phyloP scores from a whole-genome alignment of 179 eudicot species.

The Vitellaria paradoxa region DNA sequence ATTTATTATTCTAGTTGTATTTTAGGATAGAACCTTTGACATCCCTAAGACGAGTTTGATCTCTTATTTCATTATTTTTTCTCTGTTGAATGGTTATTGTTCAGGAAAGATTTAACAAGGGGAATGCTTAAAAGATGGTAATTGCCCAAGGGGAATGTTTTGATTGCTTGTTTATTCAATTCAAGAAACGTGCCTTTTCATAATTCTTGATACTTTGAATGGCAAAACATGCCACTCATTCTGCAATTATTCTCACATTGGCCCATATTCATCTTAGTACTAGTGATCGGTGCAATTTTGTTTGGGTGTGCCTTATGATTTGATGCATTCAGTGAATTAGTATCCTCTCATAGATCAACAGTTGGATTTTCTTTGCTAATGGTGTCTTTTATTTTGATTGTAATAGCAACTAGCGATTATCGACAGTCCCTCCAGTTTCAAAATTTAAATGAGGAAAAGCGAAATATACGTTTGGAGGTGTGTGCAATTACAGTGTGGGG shows the following conservation, averaged over 20 bases:
- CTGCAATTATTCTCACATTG: no score
- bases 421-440: constrained; percentile 91
- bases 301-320: not conserved
- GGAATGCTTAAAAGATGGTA: not conserved
- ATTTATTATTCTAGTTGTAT: no score
- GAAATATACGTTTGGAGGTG: constrained; percentile 81
- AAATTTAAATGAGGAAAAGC: constrained; percentile 74
- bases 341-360: not conserved
- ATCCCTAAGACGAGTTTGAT: not conserved
- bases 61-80: not conserved
- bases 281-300: no score
- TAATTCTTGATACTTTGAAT: not conserved
- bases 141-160: not conserved
- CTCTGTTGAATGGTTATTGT: not conserved
- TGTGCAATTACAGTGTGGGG: constrained; percentile 6
- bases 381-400: not conserved
- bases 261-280: not conserved
- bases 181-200: not conserved
- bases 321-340: no score
- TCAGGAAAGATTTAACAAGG: not conserved
- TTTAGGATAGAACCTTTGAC: not conserved
- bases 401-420: constrained; percentile 76
- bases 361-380: not conserved
- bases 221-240: not conserved
- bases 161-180: not conserved